Evolutionary conservation across 2,329 filamentous ascomycete species (phyloP).

Genomic region (Sporothrix pallida): DNA sequence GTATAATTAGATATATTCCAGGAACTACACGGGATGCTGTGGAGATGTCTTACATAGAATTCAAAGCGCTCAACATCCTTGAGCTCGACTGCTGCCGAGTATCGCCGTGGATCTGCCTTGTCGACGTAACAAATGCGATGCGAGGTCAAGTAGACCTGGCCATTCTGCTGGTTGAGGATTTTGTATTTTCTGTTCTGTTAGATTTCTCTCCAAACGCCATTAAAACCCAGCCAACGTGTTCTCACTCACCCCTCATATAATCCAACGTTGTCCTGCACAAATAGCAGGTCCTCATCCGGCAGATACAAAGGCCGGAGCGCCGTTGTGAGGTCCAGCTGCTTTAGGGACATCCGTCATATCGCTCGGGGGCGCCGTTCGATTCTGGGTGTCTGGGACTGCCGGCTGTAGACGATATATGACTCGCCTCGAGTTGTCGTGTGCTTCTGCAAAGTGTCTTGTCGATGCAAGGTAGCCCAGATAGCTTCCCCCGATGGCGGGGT

Average conservation of each 20-base stretch:
- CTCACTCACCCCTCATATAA: conserved; percentile 93
- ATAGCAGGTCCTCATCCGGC: conserved; percentile 91
- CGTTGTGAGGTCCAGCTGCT: conserved; percentile 93
- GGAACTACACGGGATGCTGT: not conserved
- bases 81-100: conserved; percentile 83
- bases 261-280: conserved; percentile 96
- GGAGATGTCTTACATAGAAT: conserved; percentile 70
- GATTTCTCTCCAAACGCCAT: not conserved
- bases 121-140: conserved; percentile 96
- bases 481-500: conserved; percentile 26
- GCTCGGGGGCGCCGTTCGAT: conserved; percentile 40
- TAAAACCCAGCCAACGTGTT: too few relatives aligned
- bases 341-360: conserved; percentile 91
- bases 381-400: conserved; percentile 35
- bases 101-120: conserved; percentile 79
- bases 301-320: conserved; percentile 90
- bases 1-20: too few relatives aligned
- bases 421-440: not conserved
- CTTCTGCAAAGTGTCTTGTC: not conserved
- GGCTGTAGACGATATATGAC: not conserved
- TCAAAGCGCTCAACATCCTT: conserved; percentile 91
- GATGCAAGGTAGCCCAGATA: conserved; percentile 7
- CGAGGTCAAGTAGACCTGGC: conserved; percentile 94
- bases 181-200: conserved; percentile 78
- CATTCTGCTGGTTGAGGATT: conserved; percentile 90